Conservation (phyloP, 2,329 filamentous ascomycete species). For the Mollisia scopiformis region DNA sequence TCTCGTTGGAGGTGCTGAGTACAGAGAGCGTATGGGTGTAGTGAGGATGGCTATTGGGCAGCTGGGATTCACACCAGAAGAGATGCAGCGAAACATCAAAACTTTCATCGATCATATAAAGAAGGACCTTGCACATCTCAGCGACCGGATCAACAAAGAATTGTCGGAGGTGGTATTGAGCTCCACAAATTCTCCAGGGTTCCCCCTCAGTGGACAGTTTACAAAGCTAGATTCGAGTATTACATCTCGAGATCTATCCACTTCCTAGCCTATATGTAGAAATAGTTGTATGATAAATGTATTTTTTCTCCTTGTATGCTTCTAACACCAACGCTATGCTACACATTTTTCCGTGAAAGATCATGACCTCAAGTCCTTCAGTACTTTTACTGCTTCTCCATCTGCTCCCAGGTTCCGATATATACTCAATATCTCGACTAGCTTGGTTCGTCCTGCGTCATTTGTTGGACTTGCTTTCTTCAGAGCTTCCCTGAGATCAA, state of each 20-base stretch:
- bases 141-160: slow-evolving; percentile 69
- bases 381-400: slow-evolving; percentile 58
- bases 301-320: slow-evolving; percentile 30
- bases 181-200: slow-evolving; percentile 83
- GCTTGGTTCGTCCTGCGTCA: slow-evolving; percentile 41
- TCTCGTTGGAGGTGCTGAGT: slow-evolving; percentile 82
- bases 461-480: slow-evolving; percentile 54
- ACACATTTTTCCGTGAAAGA: slow-evolving; percentile 23
- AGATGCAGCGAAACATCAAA: slow-evolving; percentile 84
- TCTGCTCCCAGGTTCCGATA: slow-evolving; percentile 65
- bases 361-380: slow-evolving; percentile 33
- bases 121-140: slow-evolving; percentile 70
- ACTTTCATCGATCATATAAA: slow-evolving; percentile 76
- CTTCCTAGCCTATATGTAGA: slow-evolving; percentile 41
- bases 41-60: slow-evolving; percentile 91
- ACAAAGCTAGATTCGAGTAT: slow-evolving; percentile 61
- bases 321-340: slow-evolving; percentile 50
- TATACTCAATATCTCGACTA: slow-evolving; percentile 59
- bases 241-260: slow-evolving; percentile 53
- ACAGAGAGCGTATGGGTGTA: slow-evolving; percentile 83
- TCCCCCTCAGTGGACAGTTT: slow-evolving; percentile 84
- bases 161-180: slow-evolving; percentile 80
- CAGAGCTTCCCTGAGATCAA: slow-evolving; percentile 66
- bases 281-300: slow-evolving; percentile 43
- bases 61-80: slow-evolving; percentile 83